Percentiles rank a stretch among this genome's conserved stretches.
These are phyloP conservation scores for Xylaria sp. DNA, from an alignment of 2,329 filamentous ascomycete species.

Conservation along the genomic window DNA sequence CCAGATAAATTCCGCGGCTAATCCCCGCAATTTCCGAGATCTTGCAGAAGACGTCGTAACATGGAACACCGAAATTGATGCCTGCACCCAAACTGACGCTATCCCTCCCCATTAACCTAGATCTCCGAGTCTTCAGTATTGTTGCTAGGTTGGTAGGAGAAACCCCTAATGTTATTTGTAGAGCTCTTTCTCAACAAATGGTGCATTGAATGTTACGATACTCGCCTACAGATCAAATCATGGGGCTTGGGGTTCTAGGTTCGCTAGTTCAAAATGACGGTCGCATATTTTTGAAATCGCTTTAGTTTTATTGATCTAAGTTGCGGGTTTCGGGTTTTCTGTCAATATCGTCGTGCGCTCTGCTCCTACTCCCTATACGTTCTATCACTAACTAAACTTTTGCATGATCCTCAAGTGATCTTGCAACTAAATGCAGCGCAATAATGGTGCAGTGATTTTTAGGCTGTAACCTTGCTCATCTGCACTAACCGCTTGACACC, in stretches of 20 bases:
- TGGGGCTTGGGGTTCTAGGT: not conserved
- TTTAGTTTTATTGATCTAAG: slow-evolving; percentile 10
- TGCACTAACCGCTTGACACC: slow-evolving; percentile 81
- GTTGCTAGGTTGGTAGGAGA: not conserved
- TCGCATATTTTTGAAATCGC: not conserved
- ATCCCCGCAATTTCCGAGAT: slow-evolving; percentile 24
- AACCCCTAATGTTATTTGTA: not conserved
- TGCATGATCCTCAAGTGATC: not conserved
- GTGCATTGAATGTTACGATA: not conserved
- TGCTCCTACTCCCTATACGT: slow-evolving; percentile 9
- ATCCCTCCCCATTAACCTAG: not conserved
- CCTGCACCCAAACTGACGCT: slow-evolving; percentile 2
- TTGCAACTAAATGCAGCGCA: not conserved
- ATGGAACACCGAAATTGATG: not conserved
- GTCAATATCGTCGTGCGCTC: slow-evolving; percentile 9
- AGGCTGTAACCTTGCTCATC: slow-evolving; percentile 78
- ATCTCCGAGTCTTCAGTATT: not conserved
- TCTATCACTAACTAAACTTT: slow-evolving; percentile 3
- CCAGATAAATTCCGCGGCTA: slow-evolving; percentile 22
- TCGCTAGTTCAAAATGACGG: not conserved
- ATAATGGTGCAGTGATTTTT: slow-evolving; percentile 12
- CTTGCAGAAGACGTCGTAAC: slow-evolving; percentile 14
- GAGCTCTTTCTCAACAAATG: not conserved
- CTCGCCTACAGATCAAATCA: not conserved
- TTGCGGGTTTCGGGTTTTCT: slow-evolving; percentile 6